Conservation (phyloP, 2,329 filamentous ascomycete genomes). For the Colletotrichum sidae region DNA sequence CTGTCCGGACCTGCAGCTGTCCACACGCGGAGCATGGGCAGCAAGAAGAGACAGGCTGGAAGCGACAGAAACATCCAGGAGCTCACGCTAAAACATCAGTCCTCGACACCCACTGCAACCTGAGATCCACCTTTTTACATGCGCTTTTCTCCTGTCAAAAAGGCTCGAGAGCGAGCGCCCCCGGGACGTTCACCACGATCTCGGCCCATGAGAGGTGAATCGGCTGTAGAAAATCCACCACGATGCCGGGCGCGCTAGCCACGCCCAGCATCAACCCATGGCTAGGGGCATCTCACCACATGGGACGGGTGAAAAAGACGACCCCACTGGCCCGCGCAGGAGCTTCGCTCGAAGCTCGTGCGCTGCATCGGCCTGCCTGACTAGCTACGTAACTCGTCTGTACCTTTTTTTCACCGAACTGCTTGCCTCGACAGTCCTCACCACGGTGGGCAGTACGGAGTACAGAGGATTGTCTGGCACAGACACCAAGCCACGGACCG, state of each 20-base stretch:
- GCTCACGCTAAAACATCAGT: slow-evolving; percentile 33
- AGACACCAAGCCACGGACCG: neutral
- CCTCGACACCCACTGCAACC: slow-evolving; percentile 29
- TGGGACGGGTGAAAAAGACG: slow-evolving; percentile 21
- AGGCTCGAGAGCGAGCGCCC: slow-evolving; percentile 24
- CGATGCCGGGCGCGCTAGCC: neutral
- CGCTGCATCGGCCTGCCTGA: slow-evolving; percentile 20
- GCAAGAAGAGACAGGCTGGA: no score
- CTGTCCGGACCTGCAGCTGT: slow-evolving; percentile 29
- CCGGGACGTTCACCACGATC: no score
- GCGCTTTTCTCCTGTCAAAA: slow-evolving; percentile 21
- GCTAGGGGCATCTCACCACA: slow-evolving; percentile 16
- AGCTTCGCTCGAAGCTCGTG: slow-evolving; percentile 22
- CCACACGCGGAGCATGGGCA: neutral
- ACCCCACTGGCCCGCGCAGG: slow-evolving; percentile 18
- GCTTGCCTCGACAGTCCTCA: neutral
- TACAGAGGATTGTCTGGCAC: no score
- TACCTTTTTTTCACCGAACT: neutral
- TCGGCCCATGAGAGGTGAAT: slow-evolving; percentile 7
- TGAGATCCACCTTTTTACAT: slow-evolving; percentile 21
- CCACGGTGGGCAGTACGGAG: no score
- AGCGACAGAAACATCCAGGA: slow-evolving; percentile 30
- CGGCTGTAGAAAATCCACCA: slow-evolving; percentile 11
- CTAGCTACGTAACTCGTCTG: neutral
- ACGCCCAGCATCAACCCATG: slow-evolving; percentile 4